Conservation (phyloP, 768 basidiomycete genomes). For the Podaxis pistillaris region DNA sequence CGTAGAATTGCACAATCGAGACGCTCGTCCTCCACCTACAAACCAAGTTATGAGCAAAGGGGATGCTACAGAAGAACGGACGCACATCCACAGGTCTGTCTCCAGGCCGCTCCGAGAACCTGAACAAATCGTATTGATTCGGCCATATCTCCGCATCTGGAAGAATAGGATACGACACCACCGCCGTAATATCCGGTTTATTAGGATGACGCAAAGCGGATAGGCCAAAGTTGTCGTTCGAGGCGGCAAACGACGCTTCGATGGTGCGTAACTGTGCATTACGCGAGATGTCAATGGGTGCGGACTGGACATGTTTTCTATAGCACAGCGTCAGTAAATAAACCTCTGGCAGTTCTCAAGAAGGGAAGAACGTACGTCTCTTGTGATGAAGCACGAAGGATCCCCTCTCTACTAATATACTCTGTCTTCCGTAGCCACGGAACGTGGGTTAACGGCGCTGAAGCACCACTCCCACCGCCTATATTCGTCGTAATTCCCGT, state of each 20-base stretch:
- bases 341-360: not conserved
- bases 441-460: slow-evolving; percentile 62
- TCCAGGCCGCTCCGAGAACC: slow-evolving; percentile 85
- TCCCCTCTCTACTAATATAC: slow-evolving; percentile 68
- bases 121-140: slow-evolving; percentile 85
- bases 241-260: slow-evolving; percentile 70
- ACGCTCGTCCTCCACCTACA: slow-evolving; percentile 72
- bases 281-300: slow-evolving; percentile 68
- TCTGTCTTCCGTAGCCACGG: slow-evolving; percentile 93
- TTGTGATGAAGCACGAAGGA: slow-evolving; percentile 38
- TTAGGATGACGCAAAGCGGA: slow-evolving; percentile 69
- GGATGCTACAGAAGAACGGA: slow-evolving; percentile 9
- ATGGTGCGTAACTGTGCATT: slow-evolving; percentile 76
- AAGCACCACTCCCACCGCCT: slow-evolving; percentile 35
- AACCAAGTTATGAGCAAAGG: not conserved
- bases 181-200: slow-evolving; percentile 70
- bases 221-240: slow-evolving; percentile 61
- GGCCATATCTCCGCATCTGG: slow-evolving; percentile 88
- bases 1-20: slow-evolving; percentile 83
- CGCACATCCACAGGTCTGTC: slow-evolving; percentile 68
- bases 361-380: slow-evolving; percentile 50
- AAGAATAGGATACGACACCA: slow-evolving; percentile 79
- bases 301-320: slow-evolving; percentile 48
- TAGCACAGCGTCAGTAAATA: not conserved
- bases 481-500: slow-evolving; percentile 40